Base-by-base conservation (phyloP, 2,329 filamentous ascomycete species). In the Talaromyces sp. region DNA sequence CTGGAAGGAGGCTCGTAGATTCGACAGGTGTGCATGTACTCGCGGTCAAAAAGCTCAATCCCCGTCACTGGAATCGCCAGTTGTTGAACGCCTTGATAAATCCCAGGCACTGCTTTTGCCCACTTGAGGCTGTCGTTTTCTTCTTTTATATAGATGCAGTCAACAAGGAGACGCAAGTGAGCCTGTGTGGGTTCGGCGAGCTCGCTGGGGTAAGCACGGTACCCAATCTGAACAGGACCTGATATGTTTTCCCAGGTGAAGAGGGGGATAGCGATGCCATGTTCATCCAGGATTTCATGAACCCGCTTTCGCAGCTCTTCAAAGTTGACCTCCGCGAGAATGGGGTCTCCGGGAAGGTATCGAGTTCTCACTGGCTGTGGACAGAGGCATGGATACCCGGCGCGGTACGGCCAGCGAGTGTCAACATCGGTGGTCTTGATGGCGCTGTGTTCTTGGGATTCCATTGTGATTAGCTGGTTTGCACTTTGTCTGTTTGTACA, bases 311-410 rank as follows among this genome's bases (percentile, higher is more conserved):
- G 6, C 10, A 60, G 26, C 0, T 14, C n/a, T 13, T 46, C 10
- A 6, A 53, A 26, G 1, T 56, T 43, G n/a, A 14, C 46, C 13
- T 24, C 9, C 6, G 24, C n/a, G 35, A 60, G 51, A 9, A 26
- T 43, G 6, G 26, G 41, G 11, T 21, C 26, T 31, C 11, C 43
- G 21, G 14, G 21, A 21, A 56, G 49, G n/a, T 13, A 14, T 14
- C 17, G 13, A 6, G 53, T 41, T 19, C 1, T 43, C 0, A 60
- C 53, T 9, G 24, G 31, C 31, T 31, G 58, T 17, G 26, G 51
- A 55, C 27, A 41, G 58, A 59, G 58, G 13, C 58, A 52, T 35
- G 58, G 58, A 55, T 59, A 59, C 17, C 58, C 58, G 49, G 58
- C 58, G 19, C 58, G 58, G 46, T 27, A 58, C 17, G 58, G 58